phyloP scores from a whole-genome alignment of 164 flowering plant genomes.

The Magnolia changhungtana region DNA sequence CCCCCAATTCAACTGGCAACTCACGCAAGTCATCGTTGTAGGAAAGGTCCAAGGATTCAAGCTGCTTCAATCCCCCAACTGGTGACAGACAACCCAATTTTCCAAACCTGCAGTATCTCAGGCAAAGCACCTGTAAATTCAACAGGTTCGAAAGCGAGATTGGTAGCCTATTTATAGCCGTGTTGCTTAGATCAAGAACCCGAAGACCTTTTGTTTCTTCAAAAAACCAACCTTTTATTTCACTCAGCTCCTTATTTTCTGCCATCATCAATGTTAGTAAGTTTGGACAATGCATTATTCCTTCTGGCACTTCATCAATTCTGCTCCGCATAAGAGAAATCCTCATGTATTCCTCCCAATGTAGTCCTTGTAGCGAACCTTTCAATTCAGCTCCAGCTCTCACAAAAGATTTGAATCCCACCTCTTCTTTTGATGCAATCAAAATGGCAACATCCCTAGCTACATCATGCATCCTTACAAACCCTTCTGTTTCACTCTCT shows the following conservation, averaged over 20 bases:
- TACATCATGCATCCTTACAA: conserved; percentile 14
- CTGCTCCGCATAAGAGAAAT: background rate
- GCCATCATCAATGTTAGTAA: background rate
- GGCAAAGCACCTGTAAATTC: background rate
- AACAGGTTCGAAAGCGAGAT: background rate
- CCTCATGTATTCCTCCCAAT: background rate
- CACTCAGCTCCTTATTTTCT: background rate
- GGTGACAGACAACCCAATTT: background rate
- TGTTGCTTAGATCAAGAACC: background rate
- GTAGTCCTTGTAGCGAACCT: background rate
- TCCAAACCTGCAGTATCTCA: background rate
- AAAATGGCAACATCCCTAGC: conserved; percentile 14
- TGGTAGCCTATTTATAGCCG: background rate
- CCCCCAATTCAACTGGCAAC: background rate
- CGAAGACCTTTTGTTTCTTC: background rate
- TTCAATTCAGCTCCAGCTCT: background rate
- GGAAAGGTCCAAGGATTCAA: background rate
- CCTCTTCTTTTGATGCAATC: conserved; percentile 7
- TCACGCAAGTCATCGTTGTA: background rate
- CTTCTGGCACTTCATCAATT: conserved; percentile 7
- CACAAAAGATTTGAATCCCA: background rate
- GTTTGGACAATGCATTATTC: conserved; percentile 6
- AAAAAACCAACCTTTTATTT: background rate
- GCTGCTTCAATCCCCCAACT: background rate
- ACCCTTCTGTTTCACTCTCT: background rate